Evolutionary conservation across 495 filamentous ascomycete genomes (phyloP), one percentile per base, ranked within the genome.

Genomic region (Extremus antarcticus): DNA sequence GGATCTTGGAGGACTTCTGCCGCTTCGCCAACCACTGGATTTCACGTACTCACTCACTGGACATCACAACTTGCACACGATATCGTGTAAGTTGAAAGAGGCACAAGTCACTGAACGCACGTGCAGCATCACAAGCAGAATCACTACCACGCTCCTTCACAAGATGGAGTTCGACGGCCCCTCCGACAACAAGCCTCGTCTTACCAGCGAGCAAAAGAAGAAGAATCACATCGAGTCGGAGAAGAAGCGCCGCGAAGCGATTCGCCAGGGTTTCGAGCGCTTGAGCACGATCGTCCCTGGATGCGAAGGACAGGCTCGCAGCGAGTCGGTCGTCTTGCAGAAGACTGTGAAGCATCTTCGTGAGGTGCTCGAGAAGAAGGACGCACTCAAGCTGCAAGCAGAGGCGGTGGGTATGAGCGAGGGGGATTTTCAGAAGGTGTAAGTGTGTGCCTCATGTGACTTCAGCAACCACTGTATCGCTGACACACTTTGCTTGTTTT

Each of bases 141-240:
- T 35, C 29, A 35, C 13, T 13, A 35, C 29, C 4, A 35, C 7
- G 7, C 4, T 35, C 13, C 29, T 7, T 35, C 24, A 20, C 24
- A 32, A 22, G 10, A 48, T 48, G 46, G 20, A 48, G 8, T 8
- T 48, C 10, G 46, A 48, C 46, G 46, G 46, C 46, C 7, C 10
- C 19, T 11, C 9, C 46, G 83, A 87, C 25, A n/a, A n/a, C n/a
- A 83, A 82, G 60, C 85, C 86, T n/a, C 81, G 88, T 19, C 74
- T 94, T 53, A 88, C 85, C 2, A 87, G 90, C 52, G 78, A 85
- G 56, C 85, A 94, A 66, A 94, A 92, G 74, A 94, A 92, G 70
- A 81, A 81, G 57, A 95, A 95, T 61, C 90, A 95, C 65, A 92
- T 94, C 60, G 81, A 80, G 9, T 90, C 86, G 1, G 90, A 96